Conservation (phyloP, 2,329 filamentous ascomycete species). For the Leptographium wingfieldii region DNA sequence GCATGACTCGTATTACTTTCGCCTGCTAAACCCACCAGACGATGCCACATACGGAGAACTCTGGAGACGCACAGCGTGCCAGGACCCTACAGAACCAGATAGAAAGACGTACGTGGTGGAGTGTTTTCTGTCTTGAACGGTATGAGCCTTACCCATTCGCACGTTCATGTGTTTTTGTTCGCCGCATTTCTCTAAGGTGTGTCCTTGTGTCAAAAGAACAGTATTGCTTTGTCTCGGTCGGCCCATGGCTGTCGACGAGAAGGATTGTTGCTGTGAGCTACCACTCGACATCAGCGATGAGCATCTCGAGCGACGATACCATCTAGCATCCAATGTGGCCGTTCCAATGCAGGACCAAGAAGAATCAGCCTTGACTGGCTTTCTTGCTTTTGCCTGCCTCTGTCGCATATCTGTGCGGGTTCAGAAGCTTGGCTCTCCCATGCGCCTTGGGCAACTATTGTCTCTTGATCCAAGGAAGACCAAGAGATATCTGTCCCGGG, state of each 20-base stretch:
- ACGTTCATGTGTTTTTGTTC: too few species aligned
- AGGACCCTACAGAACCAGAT: conserved; percentile 12
- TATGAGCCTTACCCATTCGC: conserved; percentile 1
- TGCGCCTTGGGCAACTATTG: conserved; percentile 7
- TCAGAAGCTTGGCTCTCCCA: conserved; percentile 14
- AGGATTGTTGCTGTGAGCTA: conserved; percentile 18
- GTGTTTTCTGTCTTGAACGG: conserved; percentile 18
- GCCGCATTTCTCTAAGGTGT: too few species aligned
- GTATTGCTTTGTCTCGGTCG: conserved; percentile 19
- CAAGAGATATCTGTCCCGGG: conserved; percentile 6
- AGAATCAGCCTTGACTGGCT: conserved; percentile 12
- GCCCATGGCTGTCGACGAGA: conserved; percentile 16
- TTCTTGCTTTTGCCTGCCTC: conserved; percentile 16
- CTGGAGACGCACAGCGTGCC: not conserved
- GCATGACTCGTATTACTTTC: too few species aligned
- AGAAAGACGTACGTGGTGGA: conserved; percentile 19
- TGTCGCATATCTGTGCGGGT: conserved; percentile 17
- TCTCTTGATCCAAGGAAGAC: not conserved
- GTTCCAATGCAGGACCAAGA: too few species aligned
- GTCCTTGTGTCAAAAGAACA: conserved; percentile 7
- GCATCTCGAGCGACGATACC: conserved; percentile 12
- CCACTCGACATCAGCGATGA: conserved; percentile 17
- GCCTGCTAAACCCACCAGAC: not conserved
- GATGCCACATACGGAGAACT: not conserved
- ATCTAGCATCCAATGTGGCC: too few species aligned